Percentiles rank a stretch among this genome's conserved stretches.
These are phyloP conservation scores for Lepidium africanum DNA, from an alignment of 345 rosid species.

Conservation along the genomic window DNA sequence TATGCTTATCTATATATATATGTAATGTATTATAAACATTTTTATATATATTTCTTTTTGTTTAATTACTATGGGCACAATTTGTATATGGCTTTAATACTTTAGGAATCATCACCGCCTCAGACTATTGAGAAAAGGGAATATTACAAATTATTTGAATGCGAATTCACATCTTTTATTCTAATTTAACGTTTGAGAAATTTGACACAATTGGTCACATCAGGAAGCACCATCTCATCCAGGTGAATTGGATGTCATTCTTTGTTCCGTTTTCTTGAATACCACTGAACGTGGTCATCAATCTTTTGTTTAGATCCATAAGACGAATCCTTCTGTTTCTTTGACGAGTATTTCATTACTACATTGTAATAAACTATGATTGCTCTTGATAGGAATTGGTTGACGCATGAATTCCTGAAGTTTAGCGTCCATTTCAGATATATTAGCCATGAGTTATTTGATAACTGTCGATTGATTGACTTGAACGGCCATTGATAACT, in stretches of 20 bases:
- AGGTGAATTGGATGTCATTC: no score
- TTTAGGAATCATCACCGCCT: background rate
- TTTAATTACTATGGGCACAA: background rate
- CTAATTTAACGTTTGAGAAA: background rate
- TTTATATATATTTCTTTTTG: background rate
- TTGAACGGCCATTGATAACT: no score
- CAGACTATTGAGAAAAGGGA: background rate
- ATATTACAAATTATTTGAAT: background rate
- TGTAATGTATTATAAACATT: slow-evolving; percentile 7
- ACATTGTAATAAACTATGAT: no score
- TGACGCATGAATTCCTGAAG: no score
- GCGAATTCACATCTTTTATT: background rate
- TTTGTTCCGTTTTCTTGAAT: background rate
- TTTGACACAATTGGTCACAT: no score
- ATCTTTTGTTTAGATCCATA: background rate
- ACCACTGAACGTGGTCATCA: background rate
- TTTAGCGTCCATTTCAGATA: no score
- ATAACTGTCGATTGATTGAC: no score
- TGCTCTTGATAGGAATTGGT: no score
- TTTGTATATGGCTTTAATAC: background rate
- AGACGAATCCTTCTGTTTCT: no score
- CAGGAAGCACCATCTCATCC: no score
- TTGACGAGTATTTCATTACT: no score
- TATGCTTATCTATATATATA: background rate
- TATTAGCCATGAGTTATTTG: no score